Conservation (phyloP, 2,329 filamentous ascomycete genomes). For the Phialophora expanda region DNA sequence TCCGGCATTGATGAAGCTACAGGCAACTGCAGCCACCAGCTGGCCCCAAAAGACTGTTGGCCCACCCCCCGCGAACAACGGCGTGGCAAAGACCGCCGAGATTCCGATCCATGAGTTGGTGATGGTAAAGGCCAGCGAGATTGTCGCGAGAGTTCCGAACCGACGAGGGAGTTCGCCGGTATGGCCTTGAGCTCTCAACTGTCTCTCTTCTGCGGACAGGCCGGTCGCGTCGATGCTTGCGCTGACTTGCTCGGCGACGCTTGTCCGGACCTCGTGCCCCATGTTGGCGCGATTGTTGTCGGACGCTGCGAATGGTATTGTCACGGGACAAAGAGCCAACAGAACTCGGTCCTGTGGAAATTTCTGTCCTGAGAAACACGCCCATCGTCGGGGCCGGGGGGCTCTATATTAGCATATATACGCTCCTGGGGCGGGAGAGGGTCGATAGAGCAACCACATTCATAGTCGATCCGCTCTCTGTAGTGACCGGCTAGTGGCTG, state of each 20-base stretch:
- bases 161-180: constrained; percentile 34
- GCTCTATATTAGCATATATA: too few relatives aligned
- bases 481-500: too few relatives aligned
- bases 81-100: constrained; percentile 35
- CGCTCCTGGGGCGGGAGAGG: too few relatives aligned
- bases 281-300: background rate
- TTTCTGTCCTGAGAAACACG: too few relatives aligned
- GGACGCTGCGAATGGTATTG: too few relatives aligned
- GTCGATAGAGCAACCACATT: too few relatives aligned
- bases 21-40: constrained; percentile 38
- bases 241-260: too few relatives aligned
- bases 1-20: constrained; percentile 38
- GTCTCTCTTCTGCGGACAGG: constrained; percentile 22
- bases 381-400: too few relatives aligned
- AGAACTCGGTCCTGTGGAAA: too few relatives aligned
- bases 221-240: background rate
- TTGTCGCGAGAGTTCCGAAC: constrained; percentile 37
- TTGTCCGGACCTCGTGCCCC: too few relatives aligned
- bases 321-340: too few relatives aligned
- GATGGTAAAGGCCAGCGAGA: constrained; percentile 41
- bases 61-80: constrained; percentile 40
- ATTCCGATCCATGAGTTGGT: constrained; percentile 46
- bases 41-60: constrained; percentile 40
- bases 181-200: constrained; percentile 27
- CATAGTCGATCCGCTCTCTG: too few relatives aligned